Evolutionary conservation across 2,329 filamentous ascomycete genomes (phyloP).

Genomic region (Orbilia quercus): DNA sequence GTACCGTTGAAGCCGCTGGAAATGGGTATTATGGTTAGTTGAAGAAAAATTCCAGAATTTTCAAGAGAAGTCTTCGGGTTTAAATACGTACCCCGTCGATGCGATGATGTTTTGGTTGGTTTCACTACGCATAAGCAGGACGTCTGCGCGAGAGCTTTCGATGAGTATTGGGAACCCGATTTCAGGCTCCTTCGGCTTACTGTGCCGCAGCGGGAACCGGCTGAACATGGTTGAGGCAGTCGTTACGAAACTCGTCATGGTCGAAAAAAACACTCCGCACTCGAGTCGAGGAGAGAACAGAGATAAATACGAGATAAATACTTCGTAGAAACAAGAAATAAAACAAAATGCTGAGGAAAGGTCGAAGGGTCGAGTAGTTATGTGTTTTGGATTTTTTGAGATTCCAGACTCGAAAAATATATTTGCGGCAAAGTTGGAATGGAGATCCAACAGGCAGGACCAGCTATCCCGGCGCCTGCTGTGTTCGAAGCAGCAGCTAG

Average conservation of each 20-base stretch:
- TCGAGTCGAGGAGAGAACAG: conserved; percentile 14
- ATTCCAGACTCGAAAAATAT: conserved; percentile 15
- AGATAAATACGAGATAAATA: too few relatives aligned
- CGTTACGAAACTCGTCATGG: conserved; percentile 55
- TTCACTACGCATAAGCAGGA: conserved; percentile 47
- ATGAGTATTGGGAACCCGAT: conserved; percentile 59
- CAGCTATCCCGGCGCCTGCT: conserved; percentile 39
- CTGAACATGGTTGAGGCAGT: conserved; percentile 60
- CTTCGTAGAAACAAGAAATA: not conserved
- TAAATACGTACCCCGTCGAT: conserved; percentile 25
- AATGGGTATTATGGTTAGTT: not conserved
- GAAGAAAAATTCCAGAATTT: not conserved
- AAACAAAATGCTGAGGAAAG: conserved; percentile 21
- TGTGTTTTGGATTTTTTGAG: conserved; percentile 13
- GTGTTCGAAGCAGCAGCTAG: conserved; percentile 31
- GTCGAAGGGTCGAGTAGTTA: conserved; percentile 43
- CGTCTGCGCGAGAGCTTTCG: conserved; percentile 54
- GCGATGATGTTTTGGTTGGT: conserved; percentile 19
- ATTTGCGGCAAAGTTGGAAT: conserved; percentile 45
- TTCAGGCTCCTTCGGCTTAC: conserved; percentile 59
- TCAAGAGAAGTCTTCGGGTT: not conserved
- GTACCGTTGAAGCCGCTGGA: conserved; percentile 42
- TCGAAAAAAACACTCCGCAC: conserved; percentile 4
- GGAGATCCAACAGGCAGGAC: conserved; percentile 55
- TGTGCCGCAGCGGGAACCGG: conserved; percentile 59